Percentiles rank a stretch among this genome's conserved stretches.
Conservation (phyloP, 176 grass and related monocot genomes). For the Zoysia japonica region DNA sequence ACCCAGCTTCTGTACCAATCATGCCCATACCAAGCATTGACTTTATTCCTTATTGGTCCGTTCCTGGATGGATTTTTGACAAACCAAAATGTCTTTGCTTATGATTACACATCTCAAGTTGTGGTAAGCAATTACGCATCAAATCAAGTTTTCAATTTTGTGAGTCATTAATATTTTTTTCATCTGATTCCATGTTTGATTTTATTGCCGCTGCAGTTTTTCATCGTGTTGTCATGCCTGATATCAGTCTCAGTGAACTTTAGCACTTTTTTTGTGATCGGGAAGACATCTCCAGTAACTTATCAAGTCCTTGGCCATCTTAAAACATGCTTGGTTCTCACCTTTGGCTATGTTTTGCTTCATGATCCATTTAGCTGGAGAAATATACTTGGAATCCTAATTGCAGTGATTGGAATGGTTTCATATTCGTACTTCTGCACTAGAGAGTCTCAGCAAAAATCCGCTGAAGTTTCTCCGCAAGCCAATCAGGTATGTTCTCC, state of each 20-base stretch:
- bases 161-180: conserved; percentile 20
- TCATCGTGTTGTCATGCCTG: conserved; percentile 91
- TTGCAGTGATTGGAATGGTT: conserved; percentile 91
- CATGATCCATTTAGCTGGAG: conserved; percentile 98
- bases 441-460: conserved; percentile 62
- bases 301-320: conserved; percentile 98
- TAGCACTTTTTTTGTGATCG: conserved; percentile 95
- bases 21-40: conserved; percentile 94
- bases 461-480: conserved; percentile 71
- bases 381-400: conserved; percentile 90
- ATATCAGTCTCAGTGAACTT: conserved; percentile 99
- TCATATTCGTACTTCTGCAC: conserved; percentile 91
- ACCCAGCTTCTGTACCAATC: conserved; percentile 96
- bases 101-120: conserved; percentile 92
- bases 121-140: conserved; percentile 58
- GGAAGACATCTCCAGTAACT: conserved; percentile 96
- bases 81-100: conserved; percentile 91
- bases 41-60: conserved; percentile 70
- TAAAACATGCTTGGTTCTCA: conserved; percentile 91
- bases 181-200: conserved; percentile 35
- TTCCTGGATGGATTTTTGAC: conserved; percentile 97
- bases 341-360: conserved; percentile 95
- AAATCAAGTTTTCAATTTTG: background rate
- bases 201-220: conserved; percentile 66
- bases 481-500: conserved; percentile 61